Conservation (phyloP, 148 eudicot species). For the Arbutus unedo region DNA sequence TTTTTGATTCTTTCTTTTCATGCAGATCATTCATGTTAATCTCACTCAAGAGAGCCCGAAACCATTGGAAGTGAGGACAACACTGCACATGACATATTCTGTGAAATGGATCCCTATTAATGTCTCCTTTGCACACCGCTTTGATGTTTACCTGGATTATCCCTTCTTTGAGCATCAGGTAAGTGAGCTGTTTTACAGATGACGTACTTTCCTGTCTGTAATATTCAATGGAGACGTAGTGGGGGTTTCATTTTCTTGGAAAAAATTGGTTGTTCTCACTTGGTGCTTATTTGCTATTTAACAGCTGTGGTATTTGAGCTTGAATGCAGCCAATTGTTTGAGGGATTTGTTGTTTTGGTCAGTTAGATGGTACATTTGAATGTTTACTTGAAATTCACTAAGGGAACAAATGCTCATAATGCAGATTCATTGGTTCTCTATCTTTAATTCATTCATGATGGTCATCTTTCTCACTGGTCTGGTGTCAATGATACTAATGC, state of each 20-base stretch:
- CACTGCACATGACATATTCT: constrained; percentile 84
- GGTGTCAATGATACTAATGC: constrained; percentile 94
- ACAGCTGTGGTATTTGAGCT: neutral
- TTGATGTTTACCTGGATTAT: constrained; percentile 93
- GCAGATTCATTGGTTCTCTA: constrained; percentile 99
- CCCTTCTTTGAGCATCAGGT: constrained; percentile 99
- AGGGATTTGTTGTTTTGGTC: neutral
- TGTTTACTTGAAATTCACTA: neutral
- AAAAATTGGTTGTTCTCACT: neutral
- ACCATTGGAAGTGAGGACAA: constrained; percentile 77
- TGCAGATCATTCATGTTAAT: constrained; percentile 95
- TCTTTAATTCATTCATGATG: constrained; percentile 99
- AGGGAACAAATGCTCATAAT: constrained; percentile 2
- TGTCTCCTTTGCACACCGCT: constrained; percentile 79
- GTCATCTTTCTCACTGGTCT: constrained; percentile 92
- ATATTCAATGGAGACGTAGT: neutral
- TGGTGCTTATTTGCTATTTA: neutral
- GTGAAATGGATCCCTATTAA: constrained; percentile 74
- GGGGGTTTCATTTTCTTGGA: neutral
- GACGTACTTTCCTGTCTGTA: neutral
- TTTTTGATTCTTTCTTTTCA: constrained; percentile 4
- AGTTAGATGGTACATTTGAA: neutral
- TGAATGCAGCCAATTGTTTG: neutral
- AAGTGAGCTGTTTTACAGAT: neutral
- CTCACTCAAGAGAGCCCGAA: constrained; percentile 78